Percentiles rank a stretch among this genome's conserved stretches.
Conservation (phyloP, 2,329 filamentous ascomycete genomes). For the Aurifilum marmelostoma region DNA sequence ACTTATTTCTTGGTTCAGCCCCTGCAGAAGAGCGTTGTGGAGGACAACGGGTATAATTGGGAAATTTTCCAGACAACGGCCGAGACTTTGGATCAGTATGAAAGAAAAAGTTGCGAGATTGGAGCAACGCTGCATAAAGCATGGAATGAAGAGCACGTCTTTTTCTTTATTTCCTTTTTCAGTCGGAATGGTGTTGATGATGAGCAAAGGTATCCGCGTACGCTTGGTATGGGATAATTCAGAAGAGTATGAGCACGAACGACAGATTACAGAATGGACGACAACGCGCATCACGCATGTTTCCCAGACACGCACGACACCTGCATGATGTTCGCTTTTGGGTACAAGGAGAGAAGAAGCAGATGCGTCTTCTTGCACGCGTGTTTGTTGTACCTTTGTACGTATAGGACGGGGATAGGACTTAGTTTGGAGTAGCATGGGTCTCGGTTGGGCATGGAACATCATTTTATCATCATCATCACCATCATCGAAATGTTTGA, state of each 20-base stretch:
- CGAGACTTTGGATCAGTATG: neutral
- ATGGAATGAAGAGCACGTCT: neutral
- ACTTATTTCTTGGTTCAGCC: conserved; percentile 5
- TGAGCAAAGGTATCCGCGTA: conserved; percentile 17
- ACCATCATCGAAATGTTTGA: too few relatives aligned
- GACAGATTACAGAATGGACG: conserved; percentile 19
- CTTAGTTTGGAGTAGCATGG: conserved; percentile 19
- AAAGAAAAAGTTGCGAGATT: neutral
- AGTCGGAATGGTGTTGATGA: conserved; percentile 5
- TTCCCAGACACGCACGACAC: conserved; percentile 18
- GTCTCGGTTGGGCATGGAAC: conserved; percentile 24
- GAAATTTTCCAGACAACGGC: neutral
- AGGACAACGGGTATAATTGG: conserved; percentile 15
- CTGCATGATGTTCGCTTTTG: conserved; percentile 22
- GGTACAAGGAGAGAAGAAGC: conserved; percentile 2
- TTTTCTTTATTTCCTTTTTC: neutral
- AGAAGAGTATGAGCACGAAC: conserved; percentile 22
- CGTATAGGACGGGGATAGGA: conserved; percentile 24
- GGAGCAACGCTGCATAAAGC: conserved; percentile 5
- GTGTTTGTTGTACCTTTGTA: conserved; percentile 20
- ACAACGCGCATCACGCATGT: conserved; percentile 24
- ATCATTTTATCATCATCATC: too few relatives aligned
- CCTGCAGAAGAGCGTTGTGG: conserved; percentile 1
- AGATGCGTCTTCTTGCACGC: conserved; percentile 1
- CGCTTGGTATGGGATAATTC: conserved; percentile 16